Evolutionary conservation across 1,139 yeast genomes (phyloP).

Genomic region (Arxiozyma slooffiae): DNA sequence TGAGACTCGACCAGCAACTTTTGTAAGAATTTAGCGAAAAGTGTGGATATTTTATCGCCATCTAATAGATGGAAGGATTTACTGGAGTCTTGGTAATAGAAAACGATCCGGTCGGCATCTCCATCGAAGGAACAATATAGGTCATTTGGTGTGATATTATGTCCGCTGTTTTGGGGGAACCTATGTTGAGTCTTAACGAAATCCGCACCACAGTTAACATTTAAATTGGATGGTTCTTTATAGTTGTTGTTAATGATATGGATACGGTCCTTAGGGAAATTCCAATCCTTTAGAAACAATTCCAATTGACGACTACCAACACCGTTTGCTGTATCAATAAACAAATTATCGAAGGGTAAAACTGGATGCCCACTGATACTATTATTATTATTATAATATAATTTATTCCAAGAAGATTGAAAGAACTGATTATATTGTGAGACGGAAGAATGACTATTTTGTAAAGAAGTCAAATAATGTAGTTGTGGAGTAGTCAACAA

Average conservation of each 20-base stretch:
- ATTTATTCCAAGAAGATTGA: constrained; percentile 37
- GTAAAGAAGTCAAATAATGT: constrained; percentile 66
- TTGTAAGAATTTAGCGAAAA: constrained; percentile 62
- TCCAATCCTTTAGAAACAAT: constrained; percentile 38
- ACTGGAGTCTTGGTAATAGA: constrained; percentile 51
- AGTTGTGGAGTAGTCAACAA: constrained; percentile 87
- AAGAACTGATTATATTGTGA: constrained; percentile 57
- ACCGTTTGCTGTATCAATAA: constrained; percentile 89
- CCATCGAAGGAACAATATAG: constrained; percentile 89
- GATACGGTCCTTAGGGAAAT: constrained; percentile 33
- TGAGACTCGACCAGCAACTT: constrained; percentile 40
- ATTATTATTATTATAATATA: constrained; percentile 23
- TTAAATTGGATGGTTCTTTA: constrained; percentile 48
- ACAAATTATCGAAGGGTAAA: constrained; percentile 37
- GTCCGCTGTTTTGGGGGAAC: constrained; percentile 46
- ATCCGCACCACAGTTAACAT: constrained; percentile 89
- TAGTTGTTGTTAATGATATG: constrained; percentile 53
- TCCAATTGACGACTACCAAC: constrained; percentile 80
- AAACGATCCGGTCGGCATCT: constrained; percentile 91
- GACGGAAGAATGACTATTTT: constrained; percentile 36
- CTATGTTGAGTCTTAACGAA: constrained; percentile 82
- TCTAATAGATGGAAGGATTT: constrained; percentile 62
- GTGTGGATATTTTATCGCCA: constrained; percentile 88
- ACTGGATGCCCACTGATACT: no score
- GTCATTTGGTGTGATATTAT: constrained; percentile 24